Base-by-base conservation (phyloP, 2,329 filamentous ascomycete genomes). In the Sclerotinia trifoliorum region DNA sequence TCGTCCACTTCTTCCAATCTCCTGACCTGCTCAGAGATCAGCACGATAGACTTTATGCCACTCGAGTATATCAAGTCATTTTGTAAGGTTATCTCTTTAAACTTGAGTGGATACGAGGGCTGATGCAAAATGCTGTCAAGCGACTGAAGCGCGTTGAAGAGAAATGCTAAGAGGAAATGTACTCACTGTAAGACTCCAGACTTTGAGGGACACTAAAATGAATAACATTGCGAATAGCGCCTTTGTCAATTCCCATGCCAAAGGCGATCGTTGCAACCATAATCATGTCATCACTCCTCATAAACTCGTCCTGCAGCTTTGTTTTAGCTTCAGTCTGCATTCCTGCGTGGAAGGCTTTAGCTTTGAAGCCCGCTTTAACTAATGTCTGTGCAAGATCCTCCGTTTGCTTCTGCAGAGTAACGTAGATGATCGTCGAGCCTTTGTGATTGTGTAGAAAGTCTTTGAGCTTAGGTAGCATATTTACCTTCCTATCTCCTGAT, bases 371-470 rank as follows among this genome's bases (percentile, higher is more conserved):
- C 6, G 80, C 68, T 0, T 69, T 68, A 0, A 69, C 71, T 2
- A 87, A 73, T 1, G 77, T 71, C 1, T 68, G 49, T 1, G 83
- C 82, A 8, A 86, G 74, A 0, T 66, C 56, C 68, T 83, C 83
- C 0, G 85, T 80, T 71, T 85, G 82, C 74, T 81, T 83, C 68
- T 88, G 86, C 0, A 84, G 74, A 0, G 86, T 88, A 1, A 88
- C 85, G 66, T 89, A 90, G 17, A 90, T 80, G 29, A 89, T 84
- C 0, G 85, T 85, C 2, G 86, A 80, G 0, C 87, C 87, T 1
- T 80, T 78, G 67, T 88, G 80, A 0, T 79, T 71, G 44, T 77
- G 77, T 11, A 89, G 77, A 69, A 88, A 88, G 0, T 76, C 69
- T 46, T 81, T 79, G 15, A 86, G 74, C 55, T 79, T 78, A 2